Conservation (phyloP, 495 filamentous ascomycete genomes). For the Friedmanniomyces endolithicus region DNA sequence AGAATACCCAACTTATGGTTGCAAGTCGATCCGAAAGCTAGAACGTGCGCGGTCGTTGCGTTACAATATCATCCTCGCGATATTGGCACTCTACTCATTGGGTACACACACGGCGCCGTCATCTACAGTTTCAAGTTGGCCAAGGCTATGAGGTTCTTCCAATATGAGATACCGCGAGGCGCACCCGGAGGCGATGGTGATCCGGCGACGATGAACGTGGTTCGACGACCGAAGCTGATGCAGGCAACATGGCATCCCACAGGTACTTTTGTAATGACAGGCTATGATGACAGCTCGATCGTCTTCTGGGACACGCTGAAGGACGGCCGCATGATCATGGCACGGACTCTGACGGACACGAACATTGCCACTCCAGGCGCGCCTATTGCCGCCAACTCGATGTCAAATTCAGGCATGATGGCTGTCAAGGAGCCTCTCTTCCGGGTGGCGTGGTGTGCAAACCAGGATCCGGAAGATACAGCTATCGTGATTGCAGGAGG, state of each 20-base stretch:
- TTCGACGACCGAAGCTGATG: conserved; percentile 56
- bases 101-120: conserved; percentile 74
- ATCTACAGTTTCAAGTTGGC: conserved; percentile 90
- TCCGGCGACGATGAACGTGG: conserved; percentile 35
- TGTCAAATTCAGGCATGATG: conserved; percentile 32
- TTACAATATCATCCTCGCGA: conserved; percentile 80
- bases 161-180: conserved; percentile 68
- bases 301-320: conserved; percentile 83
- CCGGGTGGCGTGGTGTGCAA: conserved; percentile 79
- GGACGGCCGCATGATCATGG: conserved; percentile 75
- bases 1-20: conserved; percentile 75
- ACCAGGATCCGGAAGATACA: conserved; percentile 84
- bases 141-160: conserved; percentile 58
- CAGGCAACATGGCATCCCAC: conserved; percentile 90
- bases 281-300: conserved; percentile 77
- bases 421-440: conserved; percentile 58
- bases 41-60: conserved; percentile 51
- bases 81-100: conserved; percentile 81
- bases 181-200: conserved; percentile 76
- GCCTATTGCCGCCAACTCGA: conserved; percentile 31
- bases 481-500: conserved; percentile 80
- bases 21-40: conserved; percentile 46
- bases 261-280: conserved; percentile 76
- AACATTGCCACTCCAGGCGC: conserved; percentile 52
- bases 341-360: conserved; percentile 60